Evolutionary conservation across 2,329 filamentous ascomycete species (phyloP).

Genomic region (Didymella exigua): DNA sequence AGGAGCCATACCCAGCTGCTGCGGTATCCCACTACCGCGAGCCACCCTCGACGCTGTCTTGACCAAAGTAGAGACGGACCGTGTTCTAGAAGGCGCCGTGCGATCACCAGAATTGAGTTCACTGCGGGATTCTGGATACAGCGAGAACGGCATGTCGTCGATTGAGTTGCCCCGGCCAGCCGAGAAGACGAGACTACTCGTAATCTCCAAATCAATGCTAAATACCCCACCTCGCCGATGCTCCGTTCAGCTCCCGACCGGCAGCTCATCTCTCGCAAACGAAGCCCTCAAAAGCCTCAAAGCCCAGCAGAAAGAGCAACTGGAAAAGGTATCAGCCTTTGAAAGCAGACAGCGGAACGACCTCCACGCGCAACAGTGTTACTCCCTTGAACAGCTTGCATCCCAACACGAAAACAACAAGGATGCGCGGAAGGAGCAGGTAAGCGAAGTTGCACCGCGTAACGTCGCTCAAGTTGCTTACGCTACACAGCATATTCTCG

Average conservation of each 20-base stretch:
- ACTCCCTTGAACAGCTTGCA: constrained; percentile 28
- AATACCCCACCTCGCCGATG: constrained; percentile 11
- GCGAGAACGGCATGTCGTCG: constrained; percentile 34
- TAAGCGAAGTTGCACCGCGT: constrained; percentile 20
- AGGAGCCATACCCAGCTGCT: constrained; percentile 47
- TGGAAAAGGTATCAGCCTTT: constrained; percentile 38
- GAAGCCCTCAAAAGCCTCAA: constrained; percentile 37
- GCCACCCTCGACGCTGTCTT: constrained; percentile 47
- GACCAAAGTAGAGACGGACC: constrained; percentile 47
- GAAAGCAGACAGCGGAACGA: constrained; percentile 43
- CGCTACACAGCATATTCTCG: constrained; percentile 43
- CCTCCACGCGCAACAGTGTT: constrained; percentile 33
- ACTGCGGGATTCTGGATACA: constrained; percentile 35
- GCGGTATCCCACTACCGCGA: constrained; percentile 49
- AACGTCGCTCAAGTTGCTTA: constrained; percentile 25
- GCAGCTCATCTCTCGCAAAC: constrained; percentile 31
- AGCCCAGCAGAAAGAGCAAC: constrained; percentile 38
- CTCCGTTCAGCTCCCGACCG: constrained; percentile 16
- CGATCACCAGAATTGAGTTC: constrained; percentile 25
- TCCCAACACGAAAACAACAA: constrained; percentile 29
- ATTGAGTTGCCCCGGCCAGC: constrained; percentile 23
- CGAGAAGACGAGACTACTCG: constrained; percentile 10
- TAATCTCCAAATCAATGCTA: constrained; percentile 14
- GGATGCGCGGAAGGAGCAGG: constrained; percentile 35
- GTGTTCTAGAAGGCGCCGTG: constrained; percentile 24